Conservation (phyloP, 495 filamentous ascomycete genomes). For the Bacidia gigantensis region DNA sequence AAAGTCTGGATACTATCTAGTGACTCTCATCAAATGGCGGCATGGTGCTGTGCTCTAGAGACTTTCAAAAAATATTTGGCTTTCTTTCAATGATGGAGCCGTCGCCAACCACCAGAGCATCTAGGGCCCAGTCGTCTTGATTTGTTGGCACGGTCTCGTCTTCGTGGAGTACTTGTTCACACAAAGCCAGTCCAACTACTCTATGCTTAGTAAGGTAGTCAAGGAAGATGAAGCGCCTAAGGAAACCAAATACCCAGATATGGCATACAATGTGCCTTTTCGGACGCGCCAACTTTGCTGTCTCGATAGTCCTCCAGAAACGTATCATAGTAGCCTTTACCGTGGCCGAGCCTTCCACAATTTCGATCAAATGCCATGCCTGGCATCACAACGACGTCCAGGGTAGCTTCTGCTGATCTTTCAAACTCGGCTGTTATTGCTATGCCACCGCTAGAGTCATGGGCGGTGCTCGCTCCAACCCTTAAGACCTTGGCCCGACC, state of each 20-base stretch:
- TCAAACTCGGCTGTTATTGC: neutral
- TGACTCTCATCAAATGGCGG: no score
- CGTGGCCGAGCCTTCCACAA: constrained; percentile 75
- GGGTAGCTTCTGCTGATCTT: neutral
- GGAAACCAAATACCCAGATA: constrained; percentile 43
- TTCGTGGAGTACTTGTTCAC: constrained; percentile 64
- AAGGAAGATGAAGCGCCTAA: constrained; percentile 13
- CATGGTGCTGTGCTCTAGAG: no score
- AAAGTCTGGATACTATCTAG: no score
- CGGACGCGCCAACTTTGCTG: constrained; percentile 28
- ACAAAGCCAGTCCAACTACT: constrained; percentile 73
- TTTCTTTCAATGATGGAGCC: constrained; percentile 25
- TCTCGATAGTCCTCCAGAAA: constrained; percentile 60
- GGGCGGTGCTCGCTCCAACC: constrained; percentile 34
- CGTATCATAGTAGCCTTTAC: constrained; percentile 93
- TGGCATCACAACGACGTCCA: constrained; percentile 78
- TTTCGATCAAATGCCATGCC: constrained; percentile 79
- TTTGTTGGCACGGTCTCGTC: constrained; percentile 52
- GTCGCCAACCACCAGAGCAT: constrained; percentile 53
- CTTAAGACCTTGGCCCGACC: constrained; percentile 48
- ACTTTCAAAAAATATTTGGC: no score
- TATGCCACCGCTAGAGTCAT: constrained; percentile 19
- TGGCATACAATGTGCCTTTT: constrained; percentile 35
- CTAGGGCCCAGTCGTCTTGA: constrained; percentile 49
- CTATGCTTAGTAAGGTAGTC: constrained; percentile 3